Conservation (phyloP, 352 stramenopile genomes). For the Elongisporangium anandrum region DNA sequence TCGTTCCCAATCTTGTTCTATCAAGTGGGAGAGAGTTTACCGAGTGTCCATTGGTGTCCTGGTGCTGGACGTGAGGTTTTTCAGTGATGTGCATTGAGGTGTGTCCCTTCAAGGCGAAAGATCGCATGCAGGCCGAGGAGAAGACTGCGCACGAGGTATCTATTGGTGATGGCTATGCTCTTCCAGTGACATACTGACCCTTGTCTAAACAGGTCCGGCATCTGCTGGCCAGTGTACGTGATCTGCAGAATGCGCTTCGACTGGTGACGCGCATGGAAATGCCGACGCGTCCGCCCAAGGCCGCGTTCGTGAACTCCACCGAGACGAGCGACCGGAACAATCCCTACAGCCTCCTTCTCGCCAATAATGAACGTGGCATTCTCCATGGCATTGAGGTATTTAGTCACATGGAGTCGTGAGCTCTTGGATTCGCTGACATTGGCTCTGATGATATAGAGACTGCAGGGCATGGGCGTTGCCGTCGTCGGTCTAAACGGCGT, state of each 20-base stretch:
- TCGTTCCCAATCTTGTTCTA: too few species aligned
- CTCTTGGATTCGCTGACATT: not conserved
- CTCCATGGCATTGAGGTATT: conserved; percentile 33
- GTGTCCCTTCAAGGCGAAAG: not conserved
- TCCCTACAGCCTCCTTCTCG: conserved; percentile 29
- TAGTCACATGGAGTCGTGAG: not conserved
- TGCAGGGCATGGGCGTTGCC: conserved; percentile 25
- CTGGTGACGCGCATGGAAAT: conserved; percentile 11
- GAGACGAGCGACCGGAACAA: conserved; percentile 13
- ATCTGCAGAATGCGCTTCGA: conserved; percentile 31
- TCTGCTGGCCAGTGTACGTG: conserved; percentile 29
- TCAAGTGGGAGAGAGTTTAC: too few species aligned
- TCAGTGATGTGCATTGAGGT: not conserved
- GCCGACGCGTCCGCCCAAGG: conserved; percentile 7
- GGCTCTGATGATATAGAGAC: conserved; percentile 12
- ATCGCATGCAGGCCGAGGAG: conserved; percentile 12
- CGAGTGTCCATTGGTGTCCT: too few species aligned
- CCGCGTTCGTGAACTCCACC: conserved; percentile 5
- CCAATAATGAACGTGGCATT: conserved; percentile 46
- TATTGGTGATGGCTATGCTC: too few species aligned
- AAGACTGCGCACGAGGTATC: conserved; percentile 12
- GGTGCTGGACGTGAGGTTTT: not conserved
- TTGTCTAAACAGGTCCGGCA: conserved; percentile 15
- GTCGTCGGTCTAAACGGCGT: conserved; percentile 44
- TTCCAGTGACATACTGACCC: not conserved